Base-by-base conservation (phyloP, 768 basidiomycete species). In the Boletus sensibilis region DNA sequence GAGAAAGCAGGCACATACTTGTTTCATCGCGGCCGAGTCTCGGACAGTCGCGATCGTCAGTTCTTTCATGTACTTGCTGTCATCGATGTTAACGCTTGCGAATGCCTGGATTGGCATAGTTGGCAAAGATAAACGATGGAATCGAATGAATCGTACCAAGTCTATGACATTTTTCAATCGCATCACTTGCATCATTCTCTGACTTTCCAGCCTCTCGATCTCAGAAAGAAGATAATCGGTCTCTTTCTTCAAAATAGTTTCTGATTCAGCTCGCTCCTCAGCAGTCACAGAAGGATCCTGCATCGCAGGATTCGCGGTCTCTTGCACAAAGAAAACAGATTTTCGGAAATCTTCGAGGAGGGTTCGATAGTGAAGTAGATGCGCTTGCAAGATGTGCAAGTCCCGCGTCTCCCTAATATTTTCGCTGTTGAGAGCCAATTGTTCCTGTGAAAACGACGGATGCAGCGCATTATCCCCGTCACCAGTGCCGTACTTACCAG, bases 351-450 rank as follows among this genome's bases (percentile, higher is more conserved):
- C 81, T 4, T 79, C 72, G 31, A 85, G 73, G 25, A 86, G 76
- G 13, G 76, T 74, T 11, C 74, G 76, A 63, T 83, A 82, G 61
- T 84, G 81, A 34, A 85, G 71, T 7, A 85, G 71, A 65, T 84
- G 83, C 0, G 84, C 84, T 43, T 82, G 80, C 31, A 85, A 65
- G 58, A 80, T 73, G 59, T 85, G 82, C 34, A 85, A 73, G 57
- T 84, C 78, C 13, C 76, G 78, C 1, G 84, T 84, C 27, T 82
- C 68, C 5, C 68, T 57, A 43, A 78, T 74, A 31, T 77, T 73
- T 44, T 76, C 74, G 25, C 69, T 76, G 4, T 45, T 37, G 38
- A 82, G 75, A 7, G 79, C 77, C 13, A 65, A 56, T 25, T 75
- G 68, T 72, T 85, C 83, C 82, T 84, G 50, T 20, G 21, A 41